Evolutionary conservation across 1,139 yeast species (phyloP).

Genomic region (Blastobotrys proliferans): DNA sequence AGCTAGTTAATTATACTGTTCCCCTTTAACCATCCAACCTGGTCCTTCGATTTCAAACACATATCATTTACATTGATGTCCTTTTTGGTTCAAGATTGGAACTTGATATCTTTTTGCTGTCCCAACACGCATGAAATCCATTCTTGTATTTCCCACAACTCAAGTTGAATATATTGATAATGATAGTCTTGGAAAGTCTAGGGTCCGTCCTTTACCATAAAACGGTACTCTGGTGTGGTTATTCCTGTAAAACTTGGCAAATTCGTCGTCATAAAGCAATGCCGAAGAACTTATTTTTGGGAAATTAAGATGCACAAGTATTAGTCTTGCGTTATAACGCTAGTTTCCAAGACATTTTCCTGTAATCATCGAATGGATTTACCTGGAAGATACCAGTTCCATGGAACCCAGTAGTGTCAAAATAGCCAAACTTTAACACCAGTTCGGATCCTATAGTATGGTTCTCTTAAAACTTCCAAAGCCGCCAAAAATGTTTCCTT

Average conservation of each 20-base stretch:
- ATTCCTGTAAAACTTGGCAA: constrained; percentile 37
- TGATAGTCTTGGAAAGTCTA: constrained; percentile 28
- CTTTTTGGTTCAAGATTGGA: constrained; percentile 42
- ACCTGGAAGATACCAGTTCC: constrained; percentile 75
- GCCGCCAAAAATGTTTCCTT: constrained; percentile 86
- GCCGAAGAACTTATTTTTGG: constrained; percentile 57
- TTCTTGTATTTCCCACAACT: constrained; percentile 59
- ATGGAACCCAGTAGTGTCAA: constrained; percentile 36
- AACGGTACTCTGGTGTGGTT: constrained; percentile 47
- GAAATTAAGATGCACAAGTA: constrained; percentile 64
- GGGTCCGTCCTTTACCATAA: constrained; percentile 58
- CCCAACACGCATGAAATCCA: constrained; percentile 51
- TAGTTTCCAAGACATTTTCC: constrained; percentile 16
- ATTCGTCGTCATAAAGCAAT: constrained; percentile 20
- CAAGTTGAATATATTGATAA: constrained; percentile 50
- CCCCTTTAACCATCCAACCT: constrained; percentile 31
- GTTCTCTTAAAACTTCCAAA: constrained; percentile 55
- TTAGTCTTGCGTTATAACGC: constrained; percentile 39
- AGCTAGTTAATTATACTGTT: no score
- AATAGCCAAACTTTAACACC: constrained; percentile 41
- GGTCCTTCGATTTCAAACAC: constrained; percentile 29
- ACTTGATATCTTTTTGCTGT: constrained; percentile 36
- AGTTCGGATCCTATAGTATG: constrained; percentile 64
- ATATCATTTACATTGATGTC: constrained; percentile 39
- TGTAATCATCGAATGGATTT: constrained; percentile 59